Base-by-base conservation (phyloP, 2,329 filamentous ascomycete genomes). In the Alternaria sp. region DNA sequence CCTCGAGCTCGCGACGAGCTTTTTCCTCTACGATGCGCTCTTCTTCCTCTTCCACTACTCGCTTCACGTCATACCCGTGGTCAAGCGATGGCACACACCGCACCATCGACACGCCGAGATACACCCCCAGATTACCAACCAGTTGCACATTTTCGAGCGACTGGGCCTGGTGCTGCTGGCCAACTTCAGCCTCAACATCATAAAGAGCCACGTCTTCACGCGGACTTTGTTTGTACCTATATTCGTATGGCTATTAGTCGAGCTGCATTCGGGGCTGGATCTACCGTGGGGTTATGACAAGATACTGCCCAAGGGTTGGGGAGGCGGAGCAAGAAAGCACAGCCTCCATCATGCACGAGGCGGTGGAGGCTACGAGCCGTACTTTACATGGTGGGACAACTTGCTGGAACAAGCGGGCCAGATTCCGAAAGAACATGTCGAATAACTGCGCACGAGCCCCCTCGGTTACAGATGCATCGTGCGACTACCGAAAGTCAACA, bases 21-120 rank as follows among this genome's bases (percentile, higher is more conserved):
- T 53, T 30, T 53, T 40, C 30, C 21, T 53, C 30, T 53, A 43
- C 19, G 19, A 43, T 6, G 15, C 51, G 8, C 30, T 53, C 13
- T 53, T 53, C 19, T 53, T 53, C 19, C 30, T 53, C 19, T 53
- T 53, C 19, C 30, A 40, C 21, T 43, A 36, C 30, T 53, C 30
- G 19, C 51, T 53, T 10, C 51, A 53, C 12, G 51, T 53, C 19
- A 23, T 53, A 36, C 30, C 51, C 13, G 30, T 53, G 30, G 30
- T 53, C 19, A 43, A 53, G 4, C 51, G 19, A 15, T 53, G 51
- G 51, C 30, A 53, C 30, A 30, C 51, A 25, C 51, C 51, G 13
- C 51, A 53, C 30, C 51, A 43, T 43, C 51, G 51, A 36, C 51
- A 53, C 51, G 51, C 51, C 51, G 51, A 53, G 51, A 53, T 53